phyloP scores from a whole-genome alignment of 2,329 filamentous ascomycete species.

The Monosporascus sp. region DNA sequence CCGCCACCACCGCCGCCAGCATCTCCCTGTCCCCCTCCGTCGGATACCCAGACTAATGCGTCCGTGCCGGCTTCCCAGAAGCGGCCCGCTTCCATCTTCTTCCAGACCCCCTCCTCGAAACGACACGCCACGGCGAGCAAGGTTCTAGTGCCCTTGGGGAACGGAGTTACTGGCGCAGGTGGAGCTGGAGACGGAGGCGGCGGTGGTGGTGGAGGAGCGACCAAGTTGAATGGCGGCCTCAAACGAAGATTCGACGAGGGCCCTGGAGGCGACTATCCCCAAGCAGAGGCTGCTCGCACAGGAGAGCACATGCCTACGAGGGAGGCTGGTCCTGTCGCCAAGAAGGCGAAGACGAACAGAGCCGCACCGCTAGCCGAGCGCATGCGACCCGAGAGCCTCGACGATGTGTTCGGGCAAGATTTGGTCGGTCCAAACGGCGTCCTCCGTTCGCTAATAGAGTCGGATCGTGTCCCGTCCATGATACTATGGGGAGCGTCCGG shows the following conservation, averaged over 20 bases:
- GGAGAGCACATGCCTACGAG: constrained; percentile 12
- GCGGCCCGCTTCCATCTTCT: constrained; percentile 53
- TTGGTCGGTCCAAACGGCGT: constrained; percentile 83
- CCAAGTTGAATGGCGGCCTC: constrained; percentile 32
- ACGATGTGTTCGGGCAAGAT: constrained; percentile 87
- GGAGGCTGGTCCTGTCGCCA: constrained; percentile 40
- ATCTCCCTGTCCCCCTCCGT: constrained; percentile 27
- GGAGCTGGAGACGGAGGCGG: neutral
- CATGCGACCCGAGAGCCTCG: constrained; percentile 79
- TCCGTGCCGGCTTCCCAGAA: constrained; percentile 42
- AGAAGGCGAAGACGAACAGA: constrained; percentile 64
- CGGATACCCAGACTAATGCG: constrained; percentile 29
- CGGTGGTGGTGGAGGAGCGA: constrained; percentile 16
- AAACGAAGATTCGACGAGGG: constrained; percentile 53
- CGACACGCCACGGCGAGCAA: constrained; percentile 37
- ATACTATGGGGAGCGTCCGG: constrained; percentile 84
- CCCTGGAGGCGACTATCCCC: constrained; percentile 28
- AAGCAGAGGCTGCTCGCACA: constrained; percentile 17
- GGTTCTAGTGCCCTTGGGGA: constrained; percentile 28
- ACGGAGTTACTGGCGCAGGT: constrained; percentile 12
- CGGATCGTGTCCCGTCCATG: constrained; percentile 86
- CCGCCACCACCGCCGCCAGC: constrained; percentile 23
- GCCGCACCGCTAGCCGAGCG: constrained; percentile 86
- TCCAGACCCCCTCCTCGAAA: constrained; percentile 56
- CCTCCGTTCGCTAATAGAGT: constrained; percentile 78